Conservation (phyloP, 495 filamentous ascomycete genomes). For the Tuber magnatum region DNA sequence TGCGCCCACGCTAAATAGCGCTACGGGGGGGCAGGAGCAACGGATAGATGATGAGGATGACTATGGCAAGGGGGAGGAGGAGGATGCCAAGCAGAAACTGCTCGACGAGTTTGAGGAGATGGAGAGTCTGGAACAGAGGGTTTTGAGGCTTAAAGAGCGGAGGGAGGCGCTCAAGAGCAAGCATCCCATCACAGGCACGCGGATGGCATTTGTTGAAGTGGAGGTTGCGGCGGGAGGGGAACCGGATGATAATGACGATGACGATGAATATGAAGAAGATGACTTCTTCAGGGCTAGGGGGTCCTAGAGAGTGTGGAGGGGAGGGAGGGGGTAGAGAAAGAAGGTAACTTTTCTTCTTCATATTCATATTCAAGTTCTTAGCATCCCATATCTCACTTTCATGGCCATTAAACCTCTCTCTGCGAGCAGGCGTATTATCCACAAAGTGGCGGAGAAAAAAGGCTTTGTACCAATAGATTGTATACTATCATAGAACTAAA, state of each 20-base stretch:
- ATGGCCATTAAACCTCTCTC: not conserved
- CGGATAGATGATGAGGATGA: conserved; percentile 45
- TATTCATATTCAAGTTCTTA: not conserved
- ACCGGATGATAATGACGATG: conserved; percentile 44
- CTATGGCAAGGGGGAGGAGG: conserved; percentile 30
- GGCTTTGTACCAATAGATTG: not conserved
- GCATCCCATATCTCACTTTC: not conserved
- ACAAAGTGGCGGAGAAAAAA: not conserved
- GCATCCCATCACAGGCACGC: not conserved
- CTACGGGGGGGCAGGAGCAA: conserved; percentile 51
- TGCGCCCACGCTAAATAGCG: conserved; percentile 61
- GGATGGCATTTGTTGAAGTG: conserved; percentile 31
- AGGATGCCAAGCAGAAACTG: conserved; percentile 59
- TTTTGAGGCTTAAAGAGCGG: conserved; percentile 65
- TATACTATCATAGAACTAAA: not conserved
- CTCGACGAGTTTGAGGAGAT: conserved; percentile 92
- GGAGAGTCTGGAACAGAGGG: conserved; percentile 78
- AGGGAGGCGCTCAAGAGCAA: conserved; percentile 51
- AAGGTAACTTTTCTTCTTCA: not conserved
- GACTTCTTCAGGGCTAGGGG: conserved; percentile 35
- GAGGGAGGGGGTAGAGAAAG: not conserved
- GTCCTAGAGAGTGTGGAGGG: conserved; percentile 13
- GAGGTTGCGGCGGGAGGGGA: conserved; percentile 42
- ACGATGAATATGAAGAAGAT: conserved; percentile 36
- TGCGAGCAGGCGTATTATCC: not conserved